phyloP scores from a whole-genome alignment of 108 stramenopile genomes.

The Aurantiochytrium sp. region DNA sequence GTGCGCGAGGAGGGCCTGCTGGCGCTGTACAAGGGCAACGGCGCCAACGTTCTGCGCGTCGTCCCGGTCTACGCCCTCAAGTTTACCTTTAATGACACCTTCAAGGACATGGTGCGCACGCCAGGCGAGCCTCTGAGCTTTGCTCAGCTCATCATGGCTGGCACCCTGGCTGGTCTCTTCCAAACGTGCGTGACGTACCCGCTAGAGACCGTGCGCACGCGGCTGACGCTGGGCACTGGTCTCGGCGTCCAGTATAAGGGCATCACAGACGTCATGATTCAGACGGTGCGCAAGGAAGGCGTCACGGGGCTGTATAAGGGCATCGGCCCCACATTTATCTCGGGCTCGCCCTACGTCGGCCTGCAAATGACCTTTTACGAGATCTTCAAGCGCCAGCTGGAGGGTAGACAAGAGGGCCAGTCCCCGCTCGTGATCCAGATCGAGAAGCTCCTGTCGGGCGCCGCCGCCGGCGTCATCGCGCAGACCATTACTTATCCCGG shows the following conservation, averaged over 20 bases:
- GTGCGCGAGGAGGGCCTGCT: conserved; percentile 23
- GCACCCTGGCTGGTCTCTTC: conserved; percentile 33
- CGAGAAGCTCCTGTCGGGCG: neutral
- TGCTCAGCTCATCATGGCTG: conserved; percentile 5
- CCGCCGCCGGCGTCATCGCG: conserved; percentile 30
- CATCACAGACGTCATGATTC: conserved; percentile 6
- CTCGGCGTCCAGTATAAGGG: conserved; percentile 32
- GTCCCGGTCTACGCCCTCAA: conserved; percentile 40
- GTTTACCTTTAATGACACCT: conserved; percentile 40
- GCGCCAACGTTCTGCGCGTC: conserved; percentile 36
- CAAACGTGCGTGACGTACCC: conserved; percentile 35
- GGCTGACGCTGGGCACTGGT: conserved; percentile 22
- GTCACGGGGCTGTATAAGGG: conserved; percentile 34
- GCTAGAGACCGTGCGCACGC: conserved; percentile 27
- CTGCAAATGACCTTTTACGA: conserved; percentile 36
- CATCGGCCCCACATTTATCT: conserved; percentile 21
- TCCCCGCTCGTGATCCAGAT: neutral
- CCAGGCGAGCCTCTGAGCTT: conserved; percentile 6
- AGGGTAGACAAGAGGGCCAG: neutral
- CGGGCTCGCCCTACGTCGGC: conserved; percentile 35
- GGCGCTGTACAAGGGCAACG: conserved; percentile 34
- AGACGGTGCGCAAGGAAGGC: conserved; percentile 22
- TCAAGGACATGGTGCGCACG: conserved; percentile 34
- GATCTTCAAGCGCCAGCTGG: neutral
- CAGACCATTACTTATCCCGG: conserved; percentile 42